Evolutionary conservation across 805 yeast species (phyloP), one percentile per base, ranked within the genome.

Genomic region (Metschnikowia reukaufii): DNA sequence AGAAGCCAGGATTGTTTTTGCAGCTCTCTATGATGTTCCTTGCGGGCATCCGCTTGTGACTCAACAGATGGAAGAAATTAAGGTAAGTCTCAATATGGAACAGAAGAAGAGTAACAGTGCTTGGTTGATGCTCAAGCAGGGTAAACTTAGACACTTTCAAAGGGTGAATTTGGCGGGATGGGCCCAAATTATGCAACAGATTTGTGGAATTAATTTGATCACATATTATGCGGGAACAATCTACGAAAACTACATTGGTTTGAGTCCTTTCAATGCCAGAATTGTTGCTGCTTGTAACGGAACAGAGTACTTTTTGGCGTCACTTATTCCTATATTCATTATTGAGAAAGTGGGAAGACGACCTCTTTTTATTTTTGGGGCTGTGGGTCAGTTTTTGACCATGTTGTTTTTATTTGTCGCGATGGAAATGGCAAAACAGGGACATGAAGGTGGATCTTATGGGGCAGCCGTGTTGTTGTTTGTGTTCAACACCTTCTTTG

Each of bases 401-500:
- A 77, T 79, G 81, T 72, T 70, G 3, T 59, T 79, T 40, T 72
- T 83, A 21, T 77, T 77, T 50, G 79, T 73, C 23, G 69, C 81
- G 53, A 68, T 77, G 51, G 52, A 54, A 20, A 45, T 54, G 52
- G 51, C 49, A 17, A 29, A 37, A 16, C 45, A 48, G 20, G 56
- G 56, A 31, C 47, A 49, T 27, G 30, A 30, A 8, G 49, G 49
- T 13, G 54, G 52, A 6, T 44, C 52, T n/a, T 43, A 45, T 17
- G 88, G 83, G 58, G 88, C 88, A 16, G 88, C 86, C 8, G 78
- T 82, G n/a, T 83, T 84, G 58, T 67, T 77, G 44, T 78, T 76
- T 51, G 65, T 72, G 10, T 74, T 74, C 58, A 60, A 60, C 40
- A 68, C 62, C 50, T 73, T 76, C 63, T 80, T 82, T 58, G 86